Evolutionary conservation across 495 filamentous ascomycete species (phyloP), one percentile per base, ranked within the genome.

Genomic region (Hypomontagnella monticulosa): DNA sequence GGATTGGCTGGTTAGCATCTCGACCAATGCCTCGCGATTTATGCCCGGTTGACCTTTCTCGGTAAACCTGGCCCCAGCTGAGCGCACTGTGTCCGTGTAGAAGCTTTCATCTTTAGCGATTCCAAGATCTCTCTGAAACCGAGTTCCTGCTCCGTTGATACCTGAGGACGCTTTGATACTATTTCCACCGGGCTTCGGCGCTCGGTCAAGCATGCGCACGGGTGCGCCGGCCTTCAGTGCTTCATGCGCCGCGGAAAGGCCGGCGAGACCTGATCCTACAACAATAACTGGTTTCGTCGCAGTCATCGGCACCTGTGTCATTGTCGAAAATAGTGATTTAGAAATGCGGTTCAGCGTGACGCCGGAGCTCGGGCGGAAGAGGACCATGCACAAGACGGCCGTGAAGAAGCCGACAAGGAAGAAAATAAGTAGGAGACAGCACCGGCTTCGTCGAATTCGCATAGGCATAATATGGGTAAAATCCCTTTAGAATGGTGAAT

Each of bases 141-240:
- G 72, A 0, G 84, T 86, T 11, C 79, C 78, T 0, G 83, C 83
- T 5, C 84, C 86, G 66, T 87, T 88, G 72, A 88, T 88, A 3
- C 85, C 84, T 0, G 84, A 87, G 0, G 85, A 86, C 1, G 85
- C 85, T 65, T 88, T 88, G 71, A 87, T 85, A 69, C 77, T 81
- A 64, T 88, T 88, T 6, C 85, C 85, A n/a, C 85, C 85, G 0
- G 84, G 84, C 58, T 84, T 85, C 9, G 78, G 53, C 8, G 78
- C 76, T 5, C 83, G 77, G 46, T 88, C 84, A n/a, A 88, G 73
- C 48, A 88, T 69, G 30, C 70, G 69, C 3, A 88, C 84, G 0
- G 75, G 55, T 9, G 81, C 70, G 19, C 78, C 77, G 18, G 79
- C 76, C 4, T 63, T 44, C 4, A 86, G 71, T 8, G 85, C 80